Evolutionary conservation across 176 grass and related monocot species (phyloP), one percentile per base, ranked within the genome.

Genomic region (Alloteropsis semialata): DNA sequence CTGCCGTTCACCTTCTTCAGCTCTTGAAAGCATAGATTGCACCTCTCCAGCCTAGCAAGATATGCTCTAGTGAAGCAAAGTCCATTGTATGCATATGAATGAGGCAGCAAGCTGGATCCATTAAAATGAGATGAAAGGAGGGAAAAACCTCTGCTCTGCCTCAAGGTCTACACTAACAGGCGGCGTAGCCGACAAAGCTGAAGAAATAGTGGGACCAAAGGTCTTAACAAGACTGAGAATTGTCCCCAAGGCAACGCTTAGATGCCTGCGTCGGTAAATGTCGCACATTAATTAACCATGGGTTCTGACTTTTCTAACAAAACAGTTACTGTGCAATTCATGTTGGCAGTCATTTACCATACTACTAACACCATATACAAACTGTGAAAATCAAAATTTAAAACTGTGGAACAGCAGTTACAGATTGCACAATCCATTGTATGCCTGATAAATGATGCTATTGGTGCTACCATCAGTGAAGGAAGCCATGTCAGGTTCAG

Each of bases 151-250:
- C 59, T 91, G 76, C 46, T 87, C 94, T 33, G 88, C 86, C 66
- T 91, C 83, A 7, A 91, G 81, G 66, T 91, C 94, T 38, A 93
- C 84, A 68, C 94, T 74, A 51, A 89, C 86, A 62, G 81, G 77
- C 42, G 86, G 76, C 74, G 62, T 22, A 75, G 74, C 81, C 11
- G 54, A 93, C 43, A 97, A 29, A 77, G 89, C 75, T 36, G 94
- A 93, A 64, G 46, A 88, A 67, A 93, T 89, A 21, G 89, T 77
- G 30, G 86, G 29, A 74, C 91, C 85, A 72, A 93, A 97, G 64
- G 44, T 85, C 84, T 83, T 87, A 12, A 93, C 71, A 56, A 93
- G 77, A 49, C 76, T 89, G 66, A 85, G 72, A 65, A 87, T 61
- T 73, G 83, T 91, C 67, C 84, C 86, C 86, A 97, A 83, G 48